These are phyloP conservation scores for Colletotrichum graminicola DNA, from an alignment of 2,329 filamentous ascomycete species.

Conservation along the genomic window DNA sequence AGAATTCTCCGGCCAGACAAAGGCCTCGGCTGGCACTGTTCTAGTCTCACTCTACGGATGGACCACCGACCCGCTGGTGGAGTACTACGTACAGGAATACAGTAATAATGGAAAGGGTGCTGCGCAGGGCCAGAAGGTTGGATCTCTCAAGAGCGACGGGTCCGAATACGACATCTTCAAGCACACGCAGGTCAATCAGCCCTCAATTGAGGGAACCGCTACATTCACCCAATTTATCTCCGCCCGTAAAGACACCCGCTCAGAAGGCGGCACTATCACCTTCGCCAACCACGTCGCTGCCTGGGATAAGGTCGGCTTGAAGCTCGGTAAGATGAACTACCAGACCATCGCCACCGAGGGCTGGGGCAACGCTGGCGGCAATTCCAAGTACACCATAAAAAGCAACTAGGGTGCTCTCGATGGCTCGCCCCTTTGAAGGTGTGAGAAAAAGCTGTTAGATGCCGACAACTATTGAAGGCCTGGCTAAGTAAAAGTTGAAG, in stretches of 20 bases:
- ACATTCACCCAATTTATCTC: neutral
- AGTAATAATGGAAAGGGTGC: slow-evolving; percentile 14
- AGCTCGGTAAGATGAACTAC: slow-evolving; percentile 62
- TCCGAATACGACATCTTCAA: slow-evolving; percentile 51
- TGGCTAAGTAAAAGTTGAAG: neutral
- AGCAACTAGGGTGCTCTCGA: neutral
- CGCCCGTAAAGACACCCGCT: neutral
- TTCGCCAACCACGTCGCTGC: slow-evolving; percentile 64
- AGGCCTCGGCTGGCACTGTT: neutral
- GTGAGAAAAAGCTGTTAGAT: neutral
- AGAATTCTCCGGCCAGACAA: neutral
- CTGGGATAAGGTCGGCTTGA: slow-evolving; percentile 62
- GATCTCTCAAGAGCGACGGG: slow-evolving; percentile 51
- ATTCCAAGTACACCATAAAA: neutral
- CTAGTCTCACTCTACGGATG: slow-evolving; percentile 51
- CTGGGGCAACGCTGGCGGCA: neutral
- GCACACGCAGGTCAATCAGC: slow-evolving; percentile 41
- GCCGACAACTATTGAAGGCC: neutral
- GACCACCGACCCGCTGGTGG: slow-evolving; percentile 65
- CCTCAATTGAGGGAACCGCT: neutral
- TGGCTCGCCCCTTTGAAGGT: neutral
- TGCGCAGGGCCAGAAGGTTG: slow-evolving; percentile 44
- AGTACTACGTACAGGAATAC: slow-evolving; percentile 69
- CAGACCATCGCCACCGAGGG: slow-evolving; percentile 51
- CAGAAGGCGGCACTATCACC: slow-evolving; percentile 60